Base-by-base conservation (phyloP, 208 protist species). In the Novymonas esmeraldas region DNA sequence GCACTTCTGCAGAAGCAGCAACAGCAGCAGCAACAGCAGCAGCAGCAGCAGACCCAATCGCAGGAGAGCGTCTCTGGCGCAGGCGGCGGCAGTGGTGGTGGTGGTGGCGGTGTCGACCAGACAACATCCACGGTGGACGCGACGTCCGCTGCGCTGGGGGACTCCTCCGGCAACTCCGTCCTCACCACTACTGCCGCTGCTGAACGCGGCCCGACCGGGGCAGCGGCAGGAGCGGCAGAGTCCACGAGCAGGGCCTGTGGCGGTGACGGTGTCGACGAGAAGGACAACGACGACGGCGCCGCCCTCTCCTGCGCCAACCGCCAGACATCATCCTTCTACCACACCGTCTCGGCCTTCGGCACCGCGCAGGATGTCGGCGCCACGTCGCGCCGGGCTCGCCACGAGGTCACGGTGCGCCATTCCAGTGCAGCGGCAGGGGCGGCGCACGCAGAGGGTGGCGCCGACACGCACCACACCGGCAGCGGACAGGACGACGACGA, bases 291-390 rank as follows among this genome's bases (percentile, higher is more conserved):
- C 18, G 36, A 60, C 7, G 71, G 24, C 6, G 50, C 34, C 0
- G 6, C 18, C 41, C 58, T 50, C 16, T 45, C 20, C 38, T 9
- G 45, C 10, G 48, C 33, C 22, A 56, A 18, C 18, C 70, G 70
- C 11, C 70, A 75, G 48, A 75, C 62, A 6, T 75, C 70, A 2
- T 67, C 61, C 33, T 75, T 75, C 39, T 75, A 75, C 55, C 70
- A 75, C 61, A 75, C 61, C 44, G 70, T 69, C 36, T 59, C 49
- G 34, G 54, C 70, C 39, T 68, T 69, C 31, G 70, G 74, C 7
- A 26, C 28, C 24, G 56, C 44, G 9, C 66, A 83, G 49, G 76
- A 80, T 3, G 42, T 26, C 13, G 57, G 78, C n/a, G 44, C 22
- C 6, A 29, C 45, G 10, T 28, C 49, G 20, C 24, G 16, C 11